Base-by-base conservation (phyloP, 2,329 filamentous ascomycete genomes). In the Sporothrix protearum region DNA sequence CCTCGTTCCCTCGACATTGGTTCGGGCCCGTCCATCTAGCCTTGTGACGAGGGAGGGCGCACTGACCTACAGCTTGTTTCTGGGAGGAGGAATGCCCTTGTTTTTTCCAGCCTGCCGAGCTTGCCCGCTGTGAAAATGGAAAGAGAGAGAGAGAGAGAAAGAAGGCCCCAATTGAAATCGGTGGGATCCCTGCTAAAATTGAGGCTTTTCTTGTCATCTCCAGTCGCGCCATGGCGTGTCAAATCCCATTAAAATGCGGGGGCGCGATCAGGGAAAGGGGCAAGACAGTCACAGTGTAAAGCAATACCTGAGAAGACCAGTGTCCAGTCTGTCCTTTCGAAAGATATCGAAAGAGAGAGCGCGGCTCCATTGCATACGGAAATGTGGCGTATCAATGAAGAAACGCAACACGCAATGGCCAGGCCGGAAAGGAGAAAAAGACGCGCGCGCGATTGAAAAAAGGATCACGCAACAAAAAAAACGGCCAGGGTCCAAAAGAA, bases 51-150 rank as follows among this genome's bases (percentile, higher is more conserved):
- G 49, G 49, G n/a, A 22, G 49, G 7, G 14, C 36, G 63, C 63
- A 49, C 63, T 66, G 63, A 49, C 25, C 63, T 66, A n/a, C 63
- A 45, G 59, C 57, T 63, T 63, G 33, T 66, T 30, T 47, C 33
- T 66, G 25, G 3, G 16, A 57, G 16, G 25, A 33, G 53, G 9
- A 22, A 28, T 30, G 53, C 19, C 61, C 22, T 9, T 63, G 33
- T 47, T 64, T 64, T 64, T 47, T n/a, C n/a, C 39, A 30, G 9
- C 14, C 39, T 64, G 63, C 42, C 63, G 63, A 66, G 63, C 25
- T 66, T 66, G 63, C 63, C 63, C 45, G 61, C 25, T 49, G 39
- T 49, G 12, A 66, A 33, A 47, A 42, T n/a, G 12, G 39, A 42
- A 8, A 22, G n/a, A 22, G 10, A 6, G 49, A 51, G 19, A 8